Conservation (phyloP, 1,284 basidiomycete genomes). For the Austroboletus sp. region DNA sequence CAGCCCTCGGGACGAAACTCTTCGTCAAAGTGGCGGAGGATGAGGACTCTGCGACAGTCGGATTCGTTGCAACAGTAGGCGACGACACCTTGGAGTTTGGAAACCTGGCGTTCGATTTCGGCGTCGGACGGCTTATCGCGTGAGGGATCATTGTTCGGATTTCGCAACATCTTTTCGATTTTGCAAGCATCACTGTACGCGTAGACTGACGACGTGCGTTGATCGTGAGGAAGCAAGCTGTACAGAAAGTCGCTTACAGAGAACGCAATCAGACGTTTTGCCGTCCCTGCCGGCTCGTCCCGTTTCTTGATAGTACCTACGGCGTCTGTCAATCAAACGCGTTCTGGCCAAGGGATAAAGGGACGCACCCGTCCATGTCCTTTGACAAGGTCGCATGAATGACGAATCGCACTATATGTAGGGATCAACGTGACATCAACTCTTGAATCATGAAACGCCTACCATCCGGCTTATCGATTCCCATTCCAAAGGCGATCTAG, state of each 20-base stretch:
- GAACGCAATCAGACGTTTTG: conserved; percentile 53
- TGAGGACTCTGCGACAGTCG: conserved; percentile 81
- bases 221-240: not conserved
- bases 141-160: conserved; percentile 34
- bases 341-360: not conserved
- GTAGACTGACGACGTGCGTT: conserved; percentile 42
- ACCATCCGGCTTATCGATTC: conserved; percentile 87
- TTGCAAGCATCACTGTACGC: conserved; percentile 46
- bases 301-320: conserved; percentile 76
- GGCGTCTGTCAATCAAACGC: conserved; percentile 4
- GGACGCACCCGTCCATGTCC: conserved; percentile 57
- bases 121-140: conserved; percentile 32
- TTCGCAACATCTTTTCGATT: conserved; percentile 48
- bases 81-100: conserved; percentile 49
- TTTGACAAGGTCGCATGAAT: conserved; percentile 69
- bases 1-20: conserved; percentile 56
- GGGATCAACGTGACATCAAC: conserved; percentile 1
- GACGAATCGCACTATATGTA: conserved; percentile 60
- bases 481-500: conserved; percentile 92
- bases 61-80: conserved; percentile 76
- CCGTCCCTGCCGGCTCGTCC: conserved; percentile 81
- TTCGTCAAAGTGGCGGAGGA: conserved; percentile 72
- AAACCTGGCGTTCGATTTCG: conserved; percentile 54
- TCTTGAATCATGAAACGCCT: conserved; percentile 11
- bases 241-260: conserved; percentile 37